Evolutionary conservation across 1,139 yeast species (phyloP).

Genomic region (Yamadazyma conglobata): DNA sequence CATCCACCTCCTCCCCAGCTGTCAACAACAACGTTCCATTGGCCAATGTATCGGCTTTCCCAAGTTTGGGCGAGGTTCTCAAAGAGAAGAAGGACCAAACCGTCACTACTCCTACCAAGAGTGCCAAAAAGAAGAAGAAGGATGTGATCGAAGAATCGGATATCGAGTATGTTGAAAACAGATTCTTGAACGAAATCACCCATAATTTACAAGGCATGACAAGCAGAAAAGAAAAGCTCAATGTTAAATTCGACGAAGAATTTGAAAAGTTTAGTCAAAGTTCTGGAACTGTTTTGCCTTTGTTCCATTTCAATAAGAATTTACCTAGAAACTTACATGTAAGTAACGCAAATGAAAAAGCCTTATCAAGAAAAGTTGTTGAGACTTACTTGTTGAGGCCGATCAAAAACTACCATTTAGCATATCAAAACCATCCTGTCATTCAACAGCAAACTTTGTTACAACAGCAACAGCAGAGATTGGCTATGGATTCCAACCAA

Average conservation of each 20-base stretch:
- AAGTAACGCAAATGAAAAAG: constrained; percentile 31
- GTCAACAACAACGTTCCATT: constrained; percentile 35
- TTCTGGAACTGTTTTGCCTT: constrained; percentile 27
- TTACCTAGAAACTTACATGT: constrained; percentile 18
- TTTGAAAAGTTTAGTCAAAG: constrained; percentile 22
- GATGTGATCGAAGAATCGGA: constrained; percentile 39
- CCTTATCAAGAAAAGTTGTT: constrained; percentile 39
- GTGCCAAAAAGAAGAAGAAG: constrained; percentile 26
- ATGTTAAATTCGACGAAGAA: constrained; percentile 26
- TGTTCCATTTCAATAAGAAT: constrained; percentile 33
- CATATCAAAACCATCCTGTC: constrained; percentile 46
- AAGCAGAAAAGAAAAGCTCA: constrained; percentile 25
- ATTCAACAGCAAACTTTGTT: constrained; percentile 39
- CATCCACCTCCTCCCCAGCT: constrained; percentile 30
- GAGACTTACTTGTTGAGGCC: constrained; percentile 43
- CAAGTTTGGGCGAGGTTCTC: constrained; percentile 66
- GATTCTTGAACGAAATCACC: constrained; percentile 26
- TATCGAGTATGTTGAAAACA: constrained; percentile 39
- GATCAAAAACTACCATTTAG: constrained; percentile 45
- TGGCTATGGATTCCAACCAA: constrained; percentile 18
- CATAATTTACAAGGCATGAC: constrained; percentile 31
- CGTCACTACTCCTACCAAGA: constrained; percentile 25
- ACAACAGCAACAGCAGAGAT: constrained; percentile 28
- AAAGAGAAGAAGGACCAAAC: constrained; percentile 40
- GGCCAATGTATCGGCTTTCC: constrained; percentile 62